Conservation (phyloP, 495 filamentous ascomycete species). For the Penicillium steckii region DNA sequence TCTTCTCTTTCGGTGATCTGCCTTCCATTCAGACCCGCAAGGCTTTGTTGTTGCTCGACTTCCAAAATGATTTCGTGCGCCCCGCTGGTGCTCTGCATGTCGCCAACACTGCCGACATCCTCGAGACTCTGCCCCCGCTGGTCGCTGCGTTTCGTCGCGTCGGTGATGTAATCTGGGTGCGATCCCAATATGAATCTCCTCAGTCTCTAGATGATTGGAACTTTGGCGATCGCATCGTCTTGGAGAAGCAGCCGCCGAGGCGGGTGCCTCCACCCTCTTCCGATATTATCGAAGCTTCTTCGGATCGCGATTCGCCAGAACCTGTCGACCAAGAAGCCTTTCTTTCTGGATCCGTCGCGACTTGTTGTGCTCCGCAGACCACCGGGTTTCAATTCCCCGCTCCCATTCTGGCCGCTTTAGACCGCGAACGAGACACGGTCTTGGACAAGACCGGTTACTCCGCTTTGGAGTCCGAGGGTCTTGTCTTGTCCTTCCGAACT, state of each 20-base stretch:
- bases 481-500: slow-evolving; percentile 69
- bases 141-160: slow-evolving; percentile 70
- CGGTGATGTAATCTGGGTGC: slow-evolving; percentile 88
- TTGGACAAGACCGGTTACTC: slow-evolving; percentile 86
- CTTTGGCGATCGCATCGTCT: slow-evolving; percentile 37
- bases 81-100: slow-evolving; percentile 67
- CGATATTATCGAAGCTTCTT: slow-evolving; percentile 21
- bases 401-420: slow-evolving; percentile 53
- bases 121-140: slow-evolving; percentile 64
- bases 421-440: slow-evolving; percentile 59
- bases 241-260: slow-evolving; percentile 24
- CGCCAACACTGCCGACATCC: slow-evolving; percentile 60
- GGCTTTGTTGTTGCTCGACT: slow-evolving; percentile 79
- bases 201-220: slow-evolving; percentile 50
- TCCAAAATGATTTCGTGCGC: slow-evolving; percentile 89
- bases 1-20: slow-evolving; percentile 37
- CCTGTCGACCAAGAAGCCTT: slow-evolving; percentile 62
- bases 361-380: slow-evolving; percentile 60
- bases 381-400: slow-evolving; percentile 67
- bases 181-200: slow-evolving; percentile 67
- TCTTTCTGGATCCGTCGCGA: slow-evolving; percentile 50
- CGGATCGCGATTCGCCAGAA: slow-evolving; percentile 24
- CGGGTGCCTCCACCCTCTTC: slow-evolving; percentile 6
- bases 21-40: slow-evolving; percentile 68
- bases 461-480: slow-evolving; percentile 70